Base-by-base conservation (phyloP, 2,329 filamentous ascomycete genomes). In the Pseudopyrenochaeta lycopersici region DNA sequence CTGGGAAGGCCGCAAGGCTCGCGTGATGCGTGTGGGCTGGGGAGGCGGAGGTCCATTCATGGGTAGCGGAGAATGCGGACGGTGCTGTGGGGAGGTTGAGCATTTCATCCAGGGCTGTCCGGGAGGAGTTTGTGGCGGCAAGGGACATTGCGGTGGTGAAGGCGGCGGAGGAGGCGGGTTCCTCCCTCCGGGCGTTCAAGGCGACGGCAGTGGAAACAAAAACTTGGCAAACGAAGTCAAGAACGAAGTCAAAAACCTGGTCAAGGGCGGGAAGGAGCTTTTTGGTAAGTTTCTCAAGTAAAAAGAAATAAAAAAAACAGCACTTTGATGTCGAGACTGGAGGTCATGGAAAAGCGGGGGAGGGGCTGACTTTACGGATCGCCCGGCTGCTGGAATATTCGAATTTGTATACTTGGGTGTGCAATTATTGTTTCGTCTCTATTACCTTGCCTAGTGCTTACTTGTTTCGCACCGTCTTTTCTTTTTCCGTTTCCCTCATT, bases 1-100 rank as follows among this genome's bases (percentile, higher is more conserved):
- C 0, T 80, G 77, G 76, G 72, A 75, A n/a, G 76, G 77, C 6
- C 54, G 79, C 15, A 80, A 77, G 58, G 78, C 77, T 45, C 69
- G 79, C 18, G 65, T 78, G 54, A 80, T 81, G 71, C 71, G 78
- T 39, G 77, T 81, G 4, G 72, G 72, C 1, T 74, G 72, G 71
- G 60, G 60, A 0, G 39, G 63, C 1, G 61, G 72, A 0, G 77
- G 78, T 0, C 78, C 78, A 4, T 75, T 70, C 44, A 80, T 81
- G 78, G 78, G 78, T 0, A 70, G 62, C 2, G 70, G 67, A 7
- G 73, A 78, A 41, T 78, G 78, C 43, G 70, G 71, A 1, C 46
- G 64, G 30, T 67, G 71, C 32, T 76, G 74, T 41, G 56, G 60
- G 7, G 68, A 73, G 47, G 62, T 75, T 1, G 56, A 69, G 6